A percentile compares a stretch with the other conserved stretches of the same genome.
Conservation (phyloP, 139 green algal genomes). For the Volvox africanus region DNA sequence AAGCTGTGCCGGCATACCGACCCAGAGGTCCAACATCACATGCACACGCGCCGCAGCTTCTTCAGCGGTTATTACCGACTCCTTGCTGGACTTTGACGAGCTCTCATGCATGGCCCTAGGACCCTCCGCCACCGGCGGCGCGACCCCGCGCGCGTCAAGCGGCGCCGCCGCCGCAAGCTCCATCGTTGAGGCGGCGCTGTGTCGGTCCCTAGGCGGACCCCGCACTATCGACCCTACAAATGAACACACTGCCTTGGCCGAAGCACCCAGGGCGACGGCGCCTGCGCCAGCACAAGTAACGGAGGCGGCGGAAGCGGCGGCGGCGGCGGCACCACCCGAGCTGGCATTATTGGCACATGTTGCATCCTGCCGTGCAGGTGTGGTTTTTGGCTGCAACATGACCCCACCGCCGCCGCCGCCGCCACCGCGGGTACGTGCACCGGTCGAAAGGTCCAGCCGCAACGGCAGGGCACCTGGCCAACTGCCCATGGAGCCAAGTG, state of each 20-base stretch:
- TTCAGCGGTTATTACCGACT: too few relatives aligned
- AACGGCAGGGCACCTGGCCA: background rate
- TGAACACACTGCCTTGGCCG: too few relatives aligned
- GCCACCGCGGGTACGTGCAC: background rate
- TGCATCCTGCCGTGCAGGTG: background rate
- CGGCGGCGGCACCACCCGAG: background rate
- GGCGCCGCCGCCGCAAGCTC: too few relatives aligned
- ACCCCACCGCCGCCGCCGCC: background rate
- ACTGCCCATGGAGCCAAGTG: background rate
- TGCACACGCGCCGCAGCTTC: slow-evolving; percentile 10
- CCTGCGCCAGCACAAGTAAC: background rate
- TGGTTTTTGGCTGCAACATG: background rate
- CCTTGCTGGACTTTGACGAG: background rate
- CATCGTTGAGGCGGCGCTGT: too few relatives aligned
- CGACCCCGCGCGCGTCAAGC: too few relatives aligned
- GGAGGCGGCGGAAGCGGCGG: background rate
- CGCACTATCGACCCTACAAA: too few relatives aligned
- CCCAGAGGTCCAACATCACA: background rate
- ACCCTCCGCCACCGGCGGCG: too few relatives aligned
- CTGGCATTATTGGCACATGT: background rate
- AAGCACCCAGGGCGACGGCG: background rate
- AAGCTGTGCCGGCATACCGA: background rate
- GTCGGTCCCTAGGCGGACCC: too few relatives aligned
- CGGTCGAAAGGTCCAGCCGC: background rate
- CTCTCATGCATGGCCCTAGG: too few relatives aligned